Percentiles rank a stretch among this genome's conserved stretches.
Evolutionary conservation across 768 basidiomycete species (phyloP).

Genomic region (Punctularia strigosozonata): DNA sequence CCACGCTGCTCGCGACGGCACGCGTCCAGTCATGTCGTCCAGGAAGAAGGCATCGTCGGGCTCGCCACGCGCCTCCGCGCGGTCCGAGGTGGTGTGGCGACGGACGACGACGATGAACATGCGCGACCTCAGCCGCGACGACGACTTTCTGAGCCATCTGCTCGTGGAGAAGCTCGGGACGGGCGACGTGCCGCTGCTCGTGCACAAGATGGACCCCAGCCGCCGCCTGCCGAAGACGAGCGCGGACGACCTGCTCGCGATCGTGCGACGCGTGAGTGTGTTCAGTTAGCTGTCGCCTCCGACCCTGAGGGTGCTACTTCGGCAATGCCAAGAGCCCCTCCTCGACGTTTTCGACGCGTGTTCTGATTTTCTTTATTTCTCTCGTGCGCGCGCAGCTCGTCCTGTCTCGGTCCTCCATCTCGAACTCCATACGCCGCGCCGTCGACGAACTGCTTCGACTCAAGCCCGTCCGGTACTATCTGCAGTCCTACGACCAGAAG

Average conservation of each 20-base stretch:
- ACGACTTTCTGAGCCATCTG: slow-evolving; percentile 83
- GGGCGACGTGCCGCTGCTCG: slow-evolving; percentile 64
- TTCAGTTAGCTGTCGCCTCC: slow-evolving; percentile 4
- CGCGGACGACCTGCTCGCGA: slow-evolving; percentile 51
- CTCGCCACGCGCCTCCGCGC: slow-evolving; percentile 12
- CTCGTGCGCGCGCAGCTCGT: slow-evolving; percentile 37
- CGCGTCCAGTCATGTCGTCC: no score
- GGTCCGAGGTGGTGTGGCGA: slow-evolving; percentile 36
- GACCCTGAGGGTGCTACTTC: slow-evolving; percentile 15
- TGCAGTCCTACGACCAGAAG: slow-evolving; percentile 64
- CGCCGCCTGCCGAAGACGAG: slow-evolving; percentile 69
- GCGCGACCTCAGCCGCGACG: slow-evolving; percentile 81
- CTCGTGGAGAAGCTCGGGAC: slow-evolving; percentile 85
- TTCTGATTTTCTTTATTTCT: slow-evolving; percentile 15
- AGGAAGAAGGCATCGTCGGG: no score
- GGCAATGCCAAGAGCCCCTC: no score
- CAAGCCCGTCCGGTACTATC: slow-evolving; percentile 64
- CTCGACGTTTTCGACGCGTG: slow-evolving; percentile 12
- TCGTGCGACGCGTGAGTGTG: slow-evolving; percentile 63
- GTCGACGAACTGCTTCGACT: slow-evolving; percentile 78
- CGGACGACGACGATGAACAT: slow-evolving; percentile 87
- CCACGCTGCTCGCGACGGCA: no score
- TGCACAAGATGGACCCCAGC: slow-evolving; percentile 83
- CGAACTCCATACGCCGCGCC: slow-evolving; percentile 52
- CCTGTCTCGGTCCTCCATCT: slow-evolving; percentile 37